phyloP scores from a whole-genome alignment of 169 alveolate genomes.

The Plasmodium knowlesi region DNA sequence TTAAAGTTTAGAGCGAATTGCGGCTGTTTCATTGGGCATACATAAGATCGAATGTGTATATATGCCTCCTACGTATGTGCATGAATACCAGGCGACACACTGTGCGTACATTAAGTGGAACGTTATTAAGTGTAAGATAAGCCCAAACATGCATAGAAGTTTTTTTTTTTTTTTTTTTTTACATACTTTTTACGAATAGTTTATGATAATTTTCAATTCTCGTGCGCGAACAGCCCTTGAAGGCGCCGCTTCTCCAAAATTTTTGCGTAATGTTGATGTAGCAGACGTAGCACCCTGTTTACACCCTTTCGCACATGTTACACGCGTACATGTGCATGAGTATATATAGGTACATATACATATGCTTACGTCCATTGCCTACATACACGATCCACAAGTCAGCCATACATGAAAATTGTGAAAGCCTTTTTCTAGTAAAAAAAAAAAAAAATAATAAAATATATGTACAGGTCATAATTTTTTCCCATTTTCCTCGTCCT shows the following conservation, averaged over 20 bases:
- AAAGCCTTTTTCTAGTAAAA: background rate
- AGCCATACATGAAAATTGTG: background rate
- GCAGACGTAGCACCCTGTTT: background rate
- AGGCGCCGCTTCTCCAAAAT: background rate
- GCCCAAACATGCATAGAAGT: background rate
- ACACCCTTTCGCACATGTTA: background rate
- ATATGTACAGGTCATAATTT: background rate
- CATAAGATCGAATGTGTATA: background rate
- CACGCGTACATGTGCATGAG: background rate
- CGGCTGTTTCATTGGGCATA: background rate
- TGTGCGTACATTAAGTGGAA: background rate
- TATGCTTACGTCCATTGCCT: background rate
- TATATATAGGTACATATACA: background rate
- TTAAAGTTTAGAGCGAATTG: background rate
- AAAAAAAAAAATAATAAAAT: constrained; percentile 1
- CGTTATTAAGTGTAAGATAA: background rate
- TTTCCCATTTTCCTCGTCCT: background rate
- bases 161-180: background rate
- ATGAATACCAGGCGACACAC: constrained; percentile 1
- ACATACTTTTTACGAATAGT: background rate
- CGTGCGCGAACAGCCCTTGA: background rate
- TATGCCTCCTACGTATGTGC: background rate
- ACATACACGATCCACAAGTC: background rate
- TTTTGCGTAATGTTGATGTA: background rate
- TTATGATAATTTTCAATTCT: background rate